Evolutionary conservation across 768 basidiomycete genomes (phyloP), one percentile per base, ranked within the genome.

Genomic region (Punctularia strigosozonata): DNA sequence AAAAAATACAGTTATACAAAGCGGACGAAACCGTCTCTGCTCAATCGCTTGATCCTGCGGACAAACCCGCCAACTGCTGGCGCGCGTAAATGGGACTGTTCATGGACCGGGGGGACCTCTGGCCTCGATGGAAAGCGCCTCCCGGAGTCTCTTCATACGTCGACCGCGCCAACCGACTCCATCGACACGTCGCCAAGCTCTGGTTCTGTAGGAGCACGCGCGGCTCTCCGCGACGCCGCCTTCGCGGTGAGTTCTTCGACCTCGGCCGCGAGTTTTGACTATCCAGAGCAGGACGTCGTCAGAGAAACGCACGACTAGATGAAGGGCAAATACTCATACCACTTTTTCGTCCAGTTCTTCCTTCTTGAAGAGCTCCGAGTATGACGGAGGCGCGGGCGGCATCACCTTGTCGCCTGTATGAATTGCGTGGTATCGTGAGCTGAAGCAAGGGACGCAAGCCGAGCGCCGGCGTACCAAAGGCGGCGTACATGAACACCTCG

Each of bases 401-500:
- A 58, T 45, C 15, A 65, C 54, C 50, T 68, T 69, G 43, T 71
- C 62, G 18, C 68, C 75, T 74, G 31, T 12, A 19, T 21, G 31
- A 8, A 36, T 0, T 10, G 21, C 41, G 12, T 44, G 40, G 31
- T 19, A 30, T n/a, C 7, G 3, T 10, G 6, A 31, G 17, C 34
- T 36, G 46, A 25, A 5, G 20, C 22, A 42, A 21, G 24, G 21
- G 6, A 14, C 28, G 19, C 6, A 18, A 31, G 24, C 26, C n/a
- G 12, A 25, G 30, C 26, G 25, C 6, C 2, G 17, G 44, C 56
- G 35, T 25, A 59, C 84, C 74, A 48, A 75, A 80, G 1, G 79
- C 80, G 18, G 85, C 84, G 46, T 73, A 69, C 46, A 65, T 67
- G 56, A 89, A 87, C 2, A 89, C 79, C 31, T 80, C 80, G 50